These are phyloP conservation scores for Passiflora organensis DNA, from an alignment of 345 rosid species.

Conservation along the genomic window DNA sequence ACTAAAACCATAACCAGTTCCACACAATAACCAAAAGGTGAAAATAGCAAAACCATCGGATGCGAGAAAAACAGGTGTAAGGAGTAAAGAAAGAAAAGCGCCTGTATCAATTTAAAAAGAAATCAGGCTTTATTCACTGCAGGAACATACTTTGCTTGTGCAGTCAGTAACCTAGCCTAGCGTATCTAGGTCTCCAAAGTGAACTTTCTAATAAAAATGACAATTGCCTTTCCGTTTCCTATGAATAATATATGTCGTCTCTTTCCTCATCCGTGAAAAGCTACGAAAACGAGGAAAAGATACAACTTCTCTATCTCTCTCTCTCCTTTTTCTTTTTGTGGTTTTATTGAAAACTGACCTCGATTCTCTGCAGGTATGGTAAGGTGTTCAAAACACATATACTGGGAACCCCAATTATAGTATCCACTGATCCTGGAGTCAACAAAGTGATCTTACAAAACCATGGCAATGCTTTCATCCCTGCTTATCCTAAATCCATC, in stretches of 20 bases:
- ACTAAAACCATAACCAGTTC: too few relatives aligned
- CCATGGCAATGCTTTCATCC: slow-evolving; percentile 71
- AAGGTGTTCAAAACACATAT: slow-evolving; percentile 85
- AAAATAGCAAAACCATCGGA: too few relatives aligned
- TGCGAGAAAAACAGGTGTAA: too few relatives aligned
- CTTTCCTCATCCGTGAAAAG: too few relatives aligned
- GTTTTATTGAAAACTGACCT: too few relatives aligned
- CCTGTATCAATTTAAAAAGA: too few relatives aligned
- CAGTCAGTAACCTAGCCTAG: neutral
- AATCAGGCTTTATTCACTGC: too few relatives aligned
- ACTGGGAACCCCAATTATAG: slow-evolving; percentile 85
- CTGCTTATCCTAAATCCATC: slow-evolving; percentile 89
- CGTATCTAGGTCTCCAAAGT: neutral
- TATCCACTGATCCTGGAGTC: slow-evolving; percentile 88
- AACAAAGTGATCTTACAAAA: slow-evolving; percentile 84
- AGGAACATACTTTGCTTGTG: neutral
- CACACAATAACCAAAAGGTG: too few relatives aligned
- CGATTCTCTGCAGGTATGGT: slow-evolving; percentile 47
- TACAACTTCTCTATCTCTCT: neutral
- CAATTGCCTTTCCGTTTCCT: neutral
- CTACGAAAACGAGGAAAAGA: neutral
- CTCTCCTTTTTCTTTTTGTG: neutral
- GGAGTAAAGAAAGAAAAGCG: too few relatives aligned
- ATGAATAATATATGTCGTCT: too few relatives aligned
- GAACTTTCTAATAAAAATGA: slow-evolving; percentile 24